Percentiles rank a stretch among this genome's conserved stretches.
Evolutionary conservation across 768 basidiomycete genomes (phyloP).

Genomic region (Mycena albidolilacea): DNA sequence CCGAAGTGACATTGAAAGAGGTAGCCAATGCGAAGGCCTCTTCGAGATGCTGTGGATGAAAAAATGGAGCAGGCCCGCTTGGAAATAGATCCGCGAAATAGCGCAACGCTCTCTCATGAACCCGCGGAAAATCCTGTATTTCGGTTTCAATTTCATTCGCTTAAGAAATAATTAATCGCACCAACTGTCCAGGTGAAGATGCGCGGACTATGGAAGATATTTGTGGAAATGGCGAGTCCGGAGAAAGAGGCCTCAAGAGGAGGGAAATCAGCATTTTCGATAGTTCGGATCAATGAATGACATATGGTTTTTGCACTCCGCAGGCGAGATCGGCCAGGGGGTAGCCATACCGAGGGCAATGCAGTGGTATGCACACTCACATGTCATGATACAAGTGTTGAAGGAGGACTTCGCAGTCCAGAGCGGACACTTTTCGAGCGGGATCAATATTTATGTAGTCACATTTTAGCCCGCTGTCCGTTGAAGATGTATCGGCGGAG

Average conservation of each 20-base stretch:
- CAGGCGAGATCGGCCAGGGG: background rate
- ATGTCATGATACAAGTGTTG: slow-evolving; percentile 77
- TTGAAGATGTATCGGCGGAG: background rate
- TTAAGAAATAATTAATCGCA: background rate
- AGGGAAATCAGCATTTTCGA: slow-evolving; percentile 30
- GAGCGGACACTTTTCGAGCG: slow-evolving; percentile 53
- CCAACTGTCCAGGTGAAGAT: slow-evolving; percentile 67
- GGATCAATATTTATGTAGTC: slow-evolving; percentile 52
- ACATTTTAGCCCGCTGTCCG: background rate
- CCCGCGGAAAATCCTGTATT: slow-evolving; percentile 60
- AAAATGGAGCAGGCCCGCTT: slow-evolving; percentile 59
- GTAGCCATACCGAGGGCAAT: background rate
- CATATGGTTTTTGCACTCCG: slow-evolving; percentile 22
- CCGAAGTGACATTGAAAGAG: slow-evolving; percentile 62
- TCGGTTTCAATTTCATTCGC: slow-evolving; percentile 1
- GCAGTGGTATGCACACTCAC: slow-evolving; percentile 58
- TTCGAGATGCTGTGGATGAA: slow-evolving; percentile 60
- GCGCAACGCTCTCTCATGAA: slow-evolving; percentile 62
- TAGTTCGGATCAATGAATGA: slow-evolving; percentile 20
- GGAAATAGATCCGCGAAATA: slow-evolving; percentile 65
- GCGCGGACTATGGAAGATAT: slow-evolving; percentile 71
- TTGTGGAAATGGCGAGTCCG: slow-evolving; percentile 59
- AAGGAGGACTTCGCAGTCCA: slow-evolving; percentile 72
- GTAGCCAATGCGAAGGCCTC: slow-evolving; percentile 69
- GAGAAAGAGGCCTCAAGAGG: slow-evolving; percentile 61